A percentile compares a stretch with the other conserved stretches of the same genome.
Evolutionary conservation across 1,284 basidiomycete species (phyloP).

Genomic region (Apiotrichum brassicae): DNA sequence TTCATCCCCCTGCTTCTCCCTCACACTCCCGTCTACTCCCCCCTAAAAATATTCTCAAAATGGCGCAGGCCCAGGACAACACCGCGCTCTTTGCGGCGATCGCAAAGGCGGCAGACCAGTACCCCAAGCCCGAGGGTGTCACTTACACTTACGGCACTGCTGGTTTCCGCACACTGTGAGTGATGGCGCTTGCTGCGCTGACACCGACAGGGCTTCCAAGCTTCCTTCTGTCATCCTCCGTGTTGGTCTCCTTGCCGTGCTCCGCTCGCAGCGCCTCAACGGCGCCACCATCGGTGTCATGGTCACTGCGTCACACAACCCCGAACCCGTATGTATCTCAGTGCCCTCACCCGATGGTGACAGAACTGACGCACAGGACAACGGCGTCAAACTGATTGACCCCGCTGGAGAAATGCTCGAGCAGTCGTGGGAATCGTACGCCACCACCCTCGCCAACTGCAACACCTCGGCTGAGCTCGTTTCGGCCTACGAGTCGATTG

Average conservation of each 20-base stretch:
- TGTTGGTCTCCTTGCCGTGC: constrained; percentile 80
- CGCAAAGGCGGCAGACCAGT: constrained; percentile 33
- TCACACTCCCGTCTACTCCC: too few species aligned
- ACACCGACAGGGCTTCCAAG: constrained; percentile 57
- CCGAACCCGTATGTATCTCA: constrained; percentile 63
- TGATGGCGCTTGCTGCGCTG: constrained; percentile 19
- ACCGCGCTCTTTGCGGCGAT: constrained; percentile 33
- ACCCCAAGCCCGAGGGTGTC: constrained; percentile 49
- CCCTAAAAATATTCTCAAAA: neutral
- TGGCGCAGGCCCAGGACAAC: constrained; percentile 20
- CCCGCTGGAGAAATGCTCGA: constrained; percentile 99
- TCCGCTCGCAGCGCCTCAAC: constrained; percentile 82
- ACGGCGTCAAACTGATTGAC: constrained; percentile 97
- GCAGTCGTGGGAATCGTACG: constrained; percentile 83
- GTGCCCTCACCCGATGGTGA: neutral
- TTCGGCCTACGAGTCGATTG: constrained; percentile 58
- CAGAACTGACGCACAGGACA: constrained; percentile 60
- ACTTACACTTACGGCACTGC: constrained; percentile 87
- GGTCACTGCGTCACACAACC: constrained; percentile 99
- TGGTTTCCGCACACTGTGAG: constrained; percentile 86
- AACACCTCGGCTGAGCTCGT: constrained; percentile 66
- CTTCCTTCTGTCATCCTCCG: constrained; percentile 93
- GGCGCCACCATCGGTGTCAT: constrained; percentile 94
- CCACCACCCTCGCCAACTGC: constrained; percentile 86
- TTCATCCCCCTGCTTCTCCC: neutral